A percentile compares a stretch with the other conserved stretches of the same genome.
Conservation (phyloP, 768 basidiomycete species). For the Termitomyces titanicus region DNA sequence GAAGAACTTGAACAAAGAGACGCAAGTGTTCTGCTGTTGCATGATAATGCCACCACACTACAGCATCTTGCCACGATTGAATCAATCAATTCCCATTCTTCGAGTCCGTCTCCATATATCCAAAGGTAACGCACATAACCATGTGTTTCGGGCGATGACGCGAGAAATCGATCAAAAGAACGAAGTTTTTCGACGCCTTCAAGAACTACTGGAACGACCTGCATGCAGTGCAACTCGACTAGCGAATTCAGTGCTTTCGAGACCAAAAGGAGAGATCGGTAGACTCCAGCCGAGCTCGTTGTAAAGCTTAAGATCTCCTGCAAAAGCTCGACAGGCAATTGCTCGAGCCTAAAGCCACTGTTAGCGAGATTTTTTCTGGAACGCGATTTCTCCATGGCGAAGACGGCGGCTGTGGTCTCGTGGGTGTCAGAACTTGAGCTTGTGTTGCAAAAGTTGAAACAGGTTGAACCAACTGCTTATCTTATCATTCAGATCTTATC, state of each 20-base stretch:
- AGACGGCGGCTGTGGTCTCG: too few species aligned
- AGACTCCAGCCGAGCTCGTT: constrained; percentile 7
- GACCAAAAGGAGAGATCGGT: constrained; percentile 14
- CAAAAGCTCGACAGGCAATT: constrained; percentile 9
- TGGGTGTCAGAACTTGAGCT: background rate
- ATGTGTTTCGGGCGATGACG: background rate
- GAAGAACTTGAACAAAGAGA: constrained; percentile 7
- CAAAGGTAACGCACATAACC: constrained; percentile 14
- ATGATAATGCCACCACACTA: constrained; percentile 7
- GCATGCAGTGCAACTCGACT: constrained; percentile 9
- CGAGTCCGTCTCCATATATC: constrained; percentile 10
- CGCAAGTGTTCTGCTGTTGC: constrained; percentile 8
- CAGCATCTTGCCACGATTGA: constrained; percentile 9
- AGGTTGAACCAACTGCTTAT: background rate
- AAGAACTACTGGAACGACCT: constrained; percentile 13
- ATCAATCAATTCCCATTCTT: constrained; percentile 7
- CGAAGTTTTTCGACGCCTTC: constrained; percentile 2
- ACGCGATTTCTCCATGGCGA: background rate
- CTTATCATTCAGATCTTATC: background rate
- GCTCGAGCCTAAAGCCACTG: background rate
- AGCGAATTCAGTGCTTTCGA: constrained; percentile 9
- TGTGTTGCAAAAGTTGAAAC: background rate
- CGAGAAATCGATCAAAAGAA: constrained; percentile 12
- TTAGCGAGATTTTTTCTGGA: background rate
- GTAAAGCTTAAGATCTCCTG: constrained; percentile 14